phyloP scores from a whole-genome alignment of 805 yeast genomes.

The Yamadazyma insecticola region DNA sequence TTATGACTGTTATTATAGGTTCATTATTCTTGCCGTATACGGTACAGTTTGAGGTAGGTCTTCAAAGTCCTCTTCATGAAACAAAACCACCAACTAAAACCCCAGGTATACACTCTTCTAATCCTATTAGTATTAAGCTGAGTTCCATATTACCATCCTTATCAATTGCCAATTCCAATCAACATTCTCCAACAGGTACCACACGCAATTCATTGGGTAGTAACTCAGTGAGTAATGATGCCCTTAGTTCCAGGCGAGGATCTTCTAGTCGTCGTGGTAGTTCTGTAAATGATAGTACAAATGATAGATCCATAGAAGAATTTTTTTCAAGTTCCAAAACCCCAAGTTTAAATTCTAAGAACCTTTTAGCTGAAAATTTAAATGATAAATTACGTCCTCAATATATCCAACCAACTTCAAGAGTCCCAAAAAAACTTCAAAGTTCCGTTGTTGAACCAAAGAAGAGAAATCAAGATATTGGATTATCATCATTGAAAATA shows the following conservation, averaged over 20 bases:
- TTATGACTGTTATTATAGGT: slow-evolving; percentile 66
- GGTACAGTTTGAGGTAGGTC: slow-evolving; percentile 57
- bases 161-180: slow-evolving; percentile 29
- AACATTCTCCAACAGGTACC: slow-evolving; percentile 7
- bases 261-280: no score
- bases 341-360: no score
- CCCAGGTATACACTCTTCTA: background rate
- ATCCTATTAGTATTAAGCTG: slow-evolving; percentile 7
- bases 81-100: background rate
- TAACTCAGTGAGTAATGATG: background rate
- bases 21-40: slow-evolving; percentile 74
- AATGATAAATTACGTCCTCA: slow-evolving; percentile 25
- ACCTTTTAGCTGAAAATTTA: slow-evolving; percentile 22
- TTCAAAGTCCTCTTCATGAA: slow-evolving; percentile 7
- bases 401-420: slow-evolving; percentile 43
- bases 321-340: no score
- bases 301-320: no score
- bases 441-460: slow-evolving; percentile 35
- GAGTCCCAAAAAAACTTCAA: slow-evolving; percentile 23
- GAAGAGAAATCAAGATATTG: slow-evolving; percentile 23
- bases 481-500: slow-evolving; percentile 32
- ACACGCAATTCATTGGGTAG: slow-evolving; percentile 5
- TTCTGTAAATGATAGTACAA: no score
- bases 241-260: no score
- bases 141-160: slow-evolving; percentile 32